These are phyloP conservation scores for Cladophialophora exuberans DNA, from an alignment of 2,329 filamentous ascomycete species.

Conservation along the genomic window DNA sequence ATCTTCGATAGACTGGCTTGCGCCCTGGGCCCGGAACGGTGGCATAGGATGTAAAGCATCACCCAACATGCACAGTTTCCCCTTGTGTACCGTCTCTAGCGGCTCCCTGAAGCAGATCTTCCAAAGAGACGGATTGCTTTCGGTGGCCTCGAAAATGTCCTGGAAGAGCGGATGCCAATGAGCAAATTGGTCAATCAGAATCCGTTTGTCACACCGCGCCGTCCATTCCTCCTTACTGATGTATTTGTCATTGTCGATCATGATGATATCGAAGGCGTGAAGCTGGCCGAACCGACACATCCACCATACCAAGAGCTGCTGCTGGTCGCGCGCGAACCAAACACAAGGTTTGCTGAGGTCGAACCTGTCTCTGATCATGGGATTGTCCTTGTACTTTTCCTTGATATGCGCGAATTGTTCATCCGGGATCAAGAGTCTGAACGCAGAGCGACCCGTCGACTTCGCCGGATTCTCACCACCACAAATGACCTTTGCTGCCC, in stretches of 20 bases:
- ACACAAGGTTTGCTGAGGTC: neutral
- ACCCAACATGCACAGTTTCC: neutral
- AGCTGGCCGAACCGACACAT: neutral
- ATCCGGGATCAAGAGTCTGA: neutral
- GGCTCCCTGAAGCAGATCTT: neutral
- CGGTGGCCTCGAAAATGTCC: neutral
- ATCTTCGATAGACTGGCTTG: constrained; percentile 3
- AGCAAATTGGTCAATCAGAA: neutral
- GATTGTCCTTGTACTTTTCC: neutral
- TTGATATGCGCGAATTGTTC: neutral
- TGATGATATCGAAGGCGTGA: constrained; percentile 3
- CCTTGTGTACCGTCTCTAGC: neutral
- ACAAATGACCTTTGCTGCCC: neutral
- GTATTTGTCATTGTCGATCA: constrained; percentile 4
- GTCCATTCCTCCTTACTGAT: constrained; percentile 3
- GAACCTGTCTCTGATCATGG: neutral
- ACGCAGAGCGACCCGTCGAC: neutral
- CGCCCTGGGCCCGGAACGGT: constrained; percentile 4
- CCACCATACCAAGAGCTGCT: constrained; percentile 1
- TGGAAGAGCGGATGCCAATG: constrained; percentile 7
- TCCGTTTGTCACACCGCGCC: neutral
- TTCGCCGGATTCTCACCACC: neutral
- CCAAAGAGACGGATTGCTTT: neutral
- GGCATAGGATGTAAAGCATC: constrained; percentile 6
- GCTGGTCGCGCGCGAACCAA: neutral